Evolutionary conservation across 345 rosid species (phyloP).

Genomic region (Salix purpurea): DNA sequence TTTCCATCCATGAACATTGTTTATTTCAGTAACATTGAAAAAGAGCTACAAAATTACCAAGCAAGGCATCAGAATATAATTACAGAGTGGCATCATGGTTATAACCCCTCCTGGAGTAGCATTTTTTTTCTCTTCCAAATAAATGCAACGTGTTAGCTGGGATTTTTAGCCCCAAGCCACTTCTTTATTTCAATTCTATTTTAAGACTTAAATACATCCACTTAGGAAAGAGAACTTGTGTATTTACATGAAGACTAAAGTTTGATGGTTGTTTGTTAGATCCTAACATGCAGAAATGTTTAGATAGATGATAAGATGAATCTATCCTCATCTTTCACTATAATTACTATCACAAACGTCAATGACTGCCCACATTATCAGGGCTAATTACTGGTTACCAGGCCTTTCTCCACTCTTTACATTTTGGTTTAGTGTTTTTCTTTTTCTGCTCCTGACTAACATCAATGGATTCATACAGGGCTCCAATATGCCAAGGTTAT

Average conservation of each 20-base stretch:
- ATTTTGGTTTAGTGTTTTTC: neutral
- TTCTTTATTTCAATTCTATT: neutral
- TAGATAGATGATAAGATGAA: neutral
- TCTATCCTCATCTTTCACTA: neutral
- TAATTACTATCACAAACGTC: neutral
- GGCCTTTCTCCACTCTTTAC: neutral
- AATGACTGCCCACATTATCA: neutral
- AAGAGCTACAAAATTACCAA: neutral
- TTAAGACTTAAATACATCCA: neutral
- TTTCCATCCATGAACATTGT: neutral
- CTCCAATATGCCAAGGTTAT: constrained; percentile 99
- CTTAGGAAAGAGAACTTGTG: neutral
- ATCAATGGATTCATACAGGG: constrained; percentile 43
- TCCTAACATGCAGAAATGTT: neutral
- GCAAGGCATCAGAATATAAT: neutral
- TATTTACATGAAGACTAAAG: neutral
- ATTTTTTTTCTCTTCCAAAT: neutral
- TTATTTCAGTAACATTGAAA: neutral
- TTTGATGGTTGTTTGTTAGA: neutral
- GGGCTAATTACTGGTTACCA: neutral
- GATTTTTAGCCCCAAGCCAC: neutral
- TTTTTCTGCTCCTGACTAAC: constrained; percentile 3
- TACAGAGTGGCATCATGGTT: neutral
- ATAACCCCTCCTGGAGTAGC: neutral
- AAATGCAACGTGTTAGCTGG: neutral